Percentiles rank a stretch among this genome's conserved stretches.
Conservation (phyloP, 495 filamentous ascomycete species). For the Neurospora sp. region DNA sequence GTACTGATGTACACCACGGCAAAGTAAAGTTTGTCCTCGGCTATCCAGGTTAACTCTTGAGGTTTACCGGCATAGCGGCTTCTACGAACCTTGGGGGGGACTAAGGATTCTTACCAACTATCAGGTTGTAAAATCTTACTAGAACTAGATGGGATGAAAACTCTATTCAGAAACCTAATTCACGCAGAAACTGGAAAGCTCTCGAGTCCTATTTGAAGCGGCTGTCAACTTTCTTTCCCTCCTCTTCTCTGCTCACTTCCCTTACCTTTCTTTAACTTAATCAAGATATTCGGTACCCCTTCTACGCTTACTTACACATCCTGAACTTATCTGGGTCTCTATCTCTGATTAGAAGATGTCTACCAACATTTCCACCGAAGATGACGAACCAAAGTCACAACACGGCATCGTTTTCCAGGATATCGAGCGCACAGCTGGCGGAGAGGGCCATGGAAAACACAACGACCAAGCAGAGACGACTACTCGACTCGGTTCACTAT, state of each 20-base stretch:
- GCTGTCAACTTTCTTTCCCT: not conserved
- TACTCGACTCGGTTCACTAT: not conserved
- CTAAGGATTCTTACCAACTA: not conserved
- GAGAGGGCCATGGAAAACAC: not conserved
- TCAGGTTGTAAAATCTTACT: not conserved
- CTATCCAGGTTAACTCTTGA: not conserved
- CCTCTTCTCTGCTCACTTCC: not conserved
- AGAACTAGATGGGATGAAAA: not conserved
- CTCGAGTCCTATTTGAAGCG: not conserved
- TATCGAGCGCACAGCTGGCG: not conserved
- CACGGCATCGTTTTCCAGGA: not conserved
- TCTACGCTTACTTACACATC: not conserved
- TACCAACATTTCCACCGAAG: not conserved
- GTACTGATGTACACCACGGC: not conserved
- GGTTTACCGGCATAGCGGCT: not conserved
- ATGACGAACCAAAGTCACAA: not conserved
- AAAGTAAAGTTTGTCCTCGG: not conserved
- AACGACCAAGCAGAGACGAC: not conserved
- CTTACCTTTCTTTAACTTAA: not conserved
- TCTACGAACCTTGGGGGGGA: not conserved
- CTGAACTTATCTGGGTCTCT: not conserved
- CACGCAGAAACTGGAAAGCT: not conserved
- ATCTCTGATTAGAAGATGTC: not conserved
- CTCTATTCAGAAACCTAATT: not conserved
- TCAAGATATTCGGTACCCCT: not conserved